Evolutionary conservation across 1,284 basidiomycete species (phyloP), one percentile per base, ranked within the genome.

Genomic region (Ceratobasidium sp.): DNA sequence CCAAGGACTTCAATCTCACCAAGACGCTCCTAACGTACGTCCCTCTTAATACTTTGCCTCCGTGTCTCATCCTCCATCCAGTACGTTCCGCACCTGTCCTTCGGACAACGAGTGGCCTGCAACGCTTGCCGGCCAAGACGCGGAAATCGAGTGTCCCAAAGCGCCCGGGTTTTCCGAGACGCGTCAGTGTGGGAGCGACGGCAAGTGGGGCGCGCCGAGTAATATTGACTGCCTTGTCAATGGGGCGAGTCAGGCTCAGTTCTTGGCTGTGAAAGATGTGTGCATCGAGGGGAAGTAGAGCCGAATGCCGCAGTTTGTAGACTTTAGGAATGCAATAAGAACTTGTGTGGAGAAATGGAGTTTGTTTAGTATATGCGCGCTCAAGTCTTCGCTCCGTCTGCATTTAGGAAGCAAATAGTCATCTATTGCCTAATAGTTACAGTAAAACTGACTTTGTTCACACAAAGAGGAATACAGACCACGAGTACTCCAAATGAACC

Each of bases 21-120:
- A 41, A 41, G 10, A 41, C 38, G 38, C 38, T 41, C 10, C 5
- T 41, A 5, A 41, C 5, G 38, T 41, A 41, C 38, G 38, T 41
- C 14, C 48, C 48, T 16, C 48, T 16, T 50, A 7, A 16, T 14
- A 14, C 48, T 12, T 14, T 5, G 10, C 48, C 48, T n/a, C 16
- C 14, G 16, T n/a, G 3, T 50, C 48, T 50, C 48, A 50, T 50
- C 20, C 14, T n/a, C 4, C 20, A 6, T n/a, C 14, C 27, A 52
- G 41, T 18, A 50, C 50, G 16, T 68, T 48, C 41, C 44, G 27
- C 2, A 44, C 66, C 20, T 68, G 66, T n/a, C 44, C 66, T 44
- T 44, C 38, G 44, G 66, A 68, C 44, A 38, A 38, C 44, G 66
- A 68, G 33, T 68, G 66, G 66, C 66, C 66, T 8, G 44, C 66